These are phyloP conservation scores for Metschnikowia borealis DNA, from an alignment of 805 yeast species.

Conservation along the genomic window DNA sequence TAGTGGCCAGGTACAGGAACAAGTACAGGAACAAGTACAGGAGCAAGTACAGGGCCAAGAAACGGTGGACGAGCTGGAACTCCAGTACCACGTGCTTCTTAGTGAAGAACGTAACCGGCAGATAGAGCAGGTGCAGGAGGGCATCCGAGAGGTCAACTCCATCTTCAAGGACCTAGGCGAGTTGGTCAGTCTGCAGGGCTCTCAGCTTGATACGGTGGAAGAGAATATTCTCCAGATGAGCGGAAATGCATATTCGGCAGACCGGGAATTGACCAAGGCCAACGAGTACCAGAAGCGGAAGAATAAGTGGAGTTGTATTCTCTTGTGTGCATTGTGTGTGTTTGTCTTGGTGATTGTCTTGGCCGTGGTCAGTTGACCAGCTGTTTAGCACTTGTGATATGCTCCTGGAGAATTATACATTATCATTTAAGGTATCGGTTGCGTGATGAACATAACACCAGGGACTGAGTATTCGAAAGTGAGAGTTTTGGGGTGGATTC, in stretches of 20 bases:
- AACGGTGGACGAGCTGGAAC: slow-evolving; percentile 42
- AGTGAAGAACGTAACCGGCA: slow-evolving; percentile 74
- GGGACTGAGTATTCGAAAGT: no score
- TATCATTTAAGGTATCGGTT: no score
- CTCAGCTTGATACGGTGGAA: slow-evolving; percentile 78
- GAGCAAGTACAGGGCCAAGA: slow-evolving; percentile 32
- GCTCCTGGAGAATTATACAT: no score
- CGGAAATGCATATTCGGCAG: slow-evolving; percentile 64
- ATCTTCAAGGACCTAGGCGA: slow-evolving; percentile 79
- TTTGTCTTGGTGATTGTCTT: slow-evolving; percentile 56
- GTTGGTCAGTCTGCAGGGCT: slow-evolving; percentile 80
- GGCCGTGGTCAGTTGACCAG: slow-evolving; percentile 44
- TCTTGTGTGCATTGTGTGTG: slow-evolving; percentile 55
- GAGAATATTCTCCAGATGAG: slow-evolving; percentile 66
- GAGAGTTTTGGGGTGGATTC: no score
- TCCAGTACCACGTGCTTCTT: slow-evolving; percentile 59
- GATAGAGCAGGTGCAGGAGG: slow-evolving; percentile 66
- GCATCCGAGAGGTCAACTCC: slow-evolving; percentile 79
- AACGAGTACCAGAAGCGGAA: slow-evolving; percentile 67
- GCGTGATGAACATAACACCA: no score
- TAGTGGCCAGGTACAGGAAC: slow-evolving; percentile 10
- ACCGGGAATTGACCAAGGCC: slow-evolving; percentile 67
- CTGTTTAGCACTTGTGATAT: no score
- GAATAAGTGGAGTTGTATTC: slow-evolving; percentile 69
- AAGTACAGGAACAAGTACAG: slow-evolving; percentile 31